Evolutionary conservation across 2,329 filamentous ascomycete species (phyloP), one percentile per base, ranked within the genome.

Genomic region (Alternaria infectoria): DNA sequence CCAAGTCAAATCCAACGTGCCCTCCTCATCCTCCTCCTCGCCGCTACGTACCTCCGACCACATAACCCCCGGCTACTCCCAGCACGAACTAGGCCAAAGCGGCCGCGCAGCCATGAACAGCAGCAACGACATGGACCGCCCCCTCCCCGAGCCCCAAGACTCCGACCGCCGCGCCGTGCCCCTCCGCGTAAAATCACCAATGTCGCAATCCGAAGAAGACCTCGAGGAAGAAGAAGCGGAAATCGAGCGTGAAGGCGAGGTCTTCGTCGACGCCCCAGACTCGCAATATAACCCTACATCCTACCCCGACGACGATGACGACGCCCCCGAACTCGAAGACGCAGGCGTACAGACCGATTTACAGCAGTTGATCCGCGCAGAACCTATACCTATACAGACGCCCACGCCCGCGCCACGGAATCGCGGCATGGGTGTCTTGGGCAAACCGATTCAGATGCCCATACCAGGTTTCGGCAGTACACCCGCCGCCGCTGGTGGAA

Each of bases 1-100:
- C 72, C 96, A 98, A 79, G 95, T 99, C 72, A 97, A 96, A 80
- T 91, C 91, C 71, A 97, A 95, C 73, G 88, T 85, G 9, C 80
- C 88, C 11, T 88, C 90, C 17, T 89, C 90, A 0, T 80, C 40
- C 82, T 89, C 43, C 78, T 86, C 73, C 6, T 81, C 73, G 17
- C 77, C 80, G 2, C 66, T 77, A 17, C 80, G 78, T 43, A 77
- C 80, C 15, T 70, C 81, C 9, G 62, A 77, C 25, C 77, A 79
- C 54, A 71, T 76, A 46, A 65, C 77, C 13, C 67, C 72, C 1
- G 69, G 65, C 11, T 76, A 77, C 59, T 70, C 69, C 3, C 59
- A 65, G 45, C 67, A 70, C 46, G 61, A 63, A 25, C 60, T 76
- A 44, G 85, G 86, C 11, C 63, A 64, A 8, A 88, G 86, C 65